Conservation (phyloP, 768 basidiomycete genomes). For the Sporobolomyces roseus region DNA sequence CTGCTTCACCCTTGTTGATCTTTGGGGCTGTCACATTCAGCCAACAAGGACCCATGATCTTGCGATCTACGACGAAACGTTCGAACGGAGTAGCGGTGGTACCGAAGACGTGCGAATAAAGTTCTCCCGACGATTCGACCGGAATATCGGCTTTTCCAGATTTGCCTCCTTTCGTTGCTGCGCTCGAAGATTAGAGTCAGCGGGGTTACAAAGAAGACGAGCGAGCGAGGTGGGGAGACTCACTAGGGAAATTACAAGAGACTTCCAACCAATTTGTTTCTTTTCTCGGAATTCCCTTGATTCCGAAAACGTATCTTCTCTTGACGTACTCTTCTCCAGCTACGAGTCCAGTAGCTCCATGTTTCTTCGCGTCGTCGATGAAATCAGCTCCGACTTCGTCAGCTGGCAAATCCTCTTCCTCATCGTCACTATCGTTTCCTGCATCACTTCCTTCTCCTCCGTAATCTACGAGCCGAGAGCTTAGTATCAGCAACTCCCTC, state of each 20-base stretch:
- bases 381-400: conserved; percentile 79
- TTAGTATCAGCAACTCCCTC: too few species aligned
- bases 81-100: conserved; percentile 91
- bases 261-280: conserved; percentile 89
- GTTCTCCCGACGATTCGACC: conserved; percentile 67
- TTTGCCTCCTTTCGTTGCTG: conserved; percentile 53
- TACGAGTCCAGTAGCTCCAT: conserved; percentile 70
- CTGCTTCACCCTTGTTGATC: conserved; percentile 68
- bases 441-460: conserved; percentile 24
- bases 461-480: conserved; percentile 6
- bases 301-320: conserved; percentile 87
- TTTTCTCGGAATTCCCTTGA: conserved; percentile 68
- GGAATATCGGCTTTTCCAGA: conserved; percentile 58
- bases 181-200: neutral
- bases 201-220: neutral
- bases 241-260: conserved; percentile 81
- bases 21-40: conserved; percentile 72
- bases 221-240: conserved; percentile 41
- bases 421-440: conserved; percentile 50
- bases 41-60: conserved; percentile 99
- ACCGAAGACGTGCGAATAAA: conserved; percentile 82
- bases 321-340: conserved; percentile 64
- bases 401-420: conserved; percentile 67
- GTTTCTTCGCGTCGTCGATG: conserved; percentile 62
- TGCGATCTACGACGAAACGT: conserved; percentile 84